Conservation (phyloP, 768 basidiomycete genomes). For the Mycena belliarum region DNA sequence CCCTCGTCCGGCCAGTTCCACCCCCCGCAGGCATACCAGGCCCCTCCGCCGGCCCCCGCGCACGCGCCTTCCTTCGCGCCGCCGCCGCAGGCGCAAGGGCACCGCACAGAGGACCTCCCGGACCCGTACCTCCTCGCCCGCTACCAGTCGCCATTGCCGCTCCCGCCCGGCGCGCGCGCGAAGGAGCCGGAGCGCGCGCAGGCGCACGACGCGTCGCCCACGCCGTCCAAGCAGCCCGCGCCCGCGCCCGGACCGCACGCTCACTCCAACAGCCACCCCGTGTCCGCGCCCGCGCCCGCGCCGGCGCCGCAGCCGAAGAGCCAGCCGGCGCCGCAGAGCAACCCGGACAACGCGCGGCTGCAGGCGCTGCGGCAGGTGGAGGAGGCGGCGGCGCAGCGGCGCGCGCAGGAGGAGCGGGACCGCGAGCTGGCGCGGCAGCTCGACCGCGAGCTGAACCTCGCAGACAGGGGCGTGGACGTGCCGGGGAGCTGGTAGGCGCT, state of each 20-base stretch:
- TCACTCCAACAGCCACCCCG: constrained; percentile 18
- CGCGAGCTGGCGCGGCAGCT: constrained; percentile 38
- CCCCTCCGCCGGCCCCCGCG: too few species aligned
- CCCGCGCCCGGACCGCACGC: too few species aligned
- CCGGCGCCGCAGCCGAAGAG: constrained; percentile 8
- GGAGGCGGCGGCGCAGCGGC: constrained; percentile 32
- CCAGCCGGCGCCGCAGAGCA: constrained; percentile 24
- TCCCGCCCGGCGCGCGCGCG: constrained; percentile 42
- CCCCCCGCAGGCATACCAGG: too few species aligned
- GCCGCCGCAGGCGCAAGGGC: constrained; percentile 23
- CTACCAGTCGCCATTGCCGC: constrained; percentile 56
- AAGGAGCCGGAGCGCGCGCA: too few species aligned
- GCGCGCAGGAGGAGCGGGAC: constrained; percentile 32
- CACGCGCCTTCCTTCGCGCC: not conserved
- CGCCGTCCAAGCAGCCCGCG: too few species aligned
- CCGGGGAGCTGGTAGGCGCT: constrained; percentile 24
- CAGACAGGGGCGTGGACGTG: constrained; percentile 15
- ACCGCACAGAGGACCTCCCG: constrained; percentile 29
- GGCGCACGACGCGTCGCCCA: too few species aligned
- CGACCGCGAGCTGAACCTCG: constrained; percentile 54
- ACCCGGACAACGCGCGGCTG: constrained; percentile 34
- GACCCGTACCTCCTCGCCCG: constrained; percentile 48
- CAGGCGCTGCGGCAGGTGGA: constrained; percentile 38
- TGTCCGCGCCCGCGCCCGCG: not conserved
- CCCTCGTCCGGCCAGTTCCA: too few species aligned